Base-by-base conservation (phyloP, 2,329 filamentous ascomycete genomes). In the Apiospora sp. region DNA sequence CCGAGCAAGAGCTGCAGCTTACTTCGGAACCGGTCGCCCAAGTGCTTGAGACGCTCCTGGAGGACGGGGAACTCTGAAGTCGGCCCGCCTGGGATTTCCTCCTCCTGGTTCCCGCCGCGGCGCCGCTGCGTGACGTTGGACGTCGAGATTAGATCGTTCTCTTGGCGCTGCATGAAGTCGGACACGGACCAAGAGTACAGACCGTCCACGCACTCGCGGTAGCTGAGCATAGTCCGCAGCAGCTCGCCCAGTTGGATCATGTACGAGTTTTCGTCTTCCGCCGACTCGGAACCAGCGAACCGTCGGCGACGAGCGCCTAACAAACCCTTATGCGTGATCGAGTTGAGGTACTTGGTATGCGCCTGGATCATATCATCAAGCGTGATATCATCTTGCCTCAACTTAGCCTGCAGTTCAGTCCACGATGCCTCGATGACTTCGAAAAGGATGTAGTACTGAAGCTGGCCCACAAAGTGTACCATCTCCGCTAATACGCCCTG, bases 381-480 rank as follows among this genome's bases (percentile, higher is more conserved):
- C 0, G 96, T 99, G 79, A 93, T 95, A 76, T 94, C 93, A 19
- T 96, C 94, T 80, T 93, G 94, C 71, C 89, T 91, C 74, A 98
- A 92, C 44, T 93, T 92, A 41, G 90, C 89, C 82, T 98, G 94
- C 2, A 99, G 88, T 79, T 96, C 93, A 74, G 94, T 93, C 97
- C 96, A 99, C 68, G 94, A 96, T 48, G 94, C 93, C 82, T 99
- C 96, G 77, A 99, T 98, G 77, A 99, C 96, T 82, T 99, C 96
- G 79, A 98, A 99, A 13, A 99, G 88, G 77, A 99, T 98, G 82
- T 99, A 99, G 85, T 98, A 98, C 82, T 99, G 96, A 19, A 99
- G 88, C 83, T 99, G 96, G 75, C 94, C 94, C 79, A 98, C 92
- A 80, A 99, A 98, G 82, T 99, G 97, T 22, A 98, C 94, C 96